phyloP scores from a whole-genome alignment of 257 asterid species.

The Leptodermis oblonga region DNA sequence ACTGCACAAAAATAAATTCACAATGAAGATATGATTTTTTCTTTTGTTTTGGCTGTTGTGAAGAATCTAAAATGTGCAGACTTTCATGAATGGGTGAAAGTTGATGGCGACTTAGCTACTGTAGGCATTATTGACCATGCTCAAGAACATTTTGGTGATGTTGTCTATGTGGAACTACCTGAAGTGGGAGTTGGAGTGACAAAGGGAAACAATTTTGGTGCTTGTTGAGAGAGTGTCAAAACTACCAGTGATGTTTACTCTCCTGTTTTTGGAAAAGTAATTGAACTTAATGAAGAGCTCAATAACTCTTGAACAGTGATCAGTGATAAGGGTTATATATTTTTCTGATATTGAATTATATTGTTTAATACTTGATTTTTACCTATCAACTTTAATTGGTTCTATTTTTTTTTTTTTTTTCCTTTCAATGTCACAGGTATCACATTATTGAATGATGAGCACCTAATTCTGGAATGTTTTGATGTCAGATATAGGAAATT shows the following conservation, averaged over 20 bases:
- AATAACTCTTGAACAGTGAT: no score
- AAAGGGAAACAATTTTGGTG: conserved; percentile 83
- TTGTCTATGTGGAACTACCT: conserved; percentile 86
- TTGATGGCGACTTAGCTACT: conserved; percentile 73
- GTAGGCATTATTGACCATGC: conserved; percentile 94
- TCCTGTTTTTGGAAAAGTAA: conserved; percentile 87
- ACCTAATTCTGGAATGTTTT: no score
- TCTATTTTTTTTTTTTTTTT: no score
- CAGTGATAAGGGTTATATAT: no score
- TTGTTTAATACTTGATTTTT: no score
- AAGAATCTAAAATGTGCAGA: conserved; percentile 88
- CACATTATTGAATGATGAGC: no score
- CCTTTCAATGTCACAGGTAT: no score
- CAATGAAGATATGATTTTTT: not conserved
- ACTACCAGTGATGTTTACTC: conserved; percentile 92
- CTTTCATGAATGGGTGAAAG: conserved; percentile 91
- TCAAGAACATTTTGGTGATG: conserved; percentile 92
- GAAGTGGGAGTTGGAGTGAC: conserved; percentile 63
- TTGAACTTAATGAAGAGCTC: conserved; percentile 67
- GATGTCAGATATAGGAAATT: no score
- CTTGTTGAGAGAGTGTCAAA: conserved; percentile 96
- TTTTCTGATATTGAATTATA: no score
- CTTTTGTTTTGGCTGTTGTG: conserved; percentile 48
- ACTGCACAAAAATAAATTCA: not conserved
- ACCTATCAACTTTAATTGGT: no score